phyloP scores from a whole-genome alignment of 768 basidiomycete species.

The Lyophyllum shimeji region DNA sequence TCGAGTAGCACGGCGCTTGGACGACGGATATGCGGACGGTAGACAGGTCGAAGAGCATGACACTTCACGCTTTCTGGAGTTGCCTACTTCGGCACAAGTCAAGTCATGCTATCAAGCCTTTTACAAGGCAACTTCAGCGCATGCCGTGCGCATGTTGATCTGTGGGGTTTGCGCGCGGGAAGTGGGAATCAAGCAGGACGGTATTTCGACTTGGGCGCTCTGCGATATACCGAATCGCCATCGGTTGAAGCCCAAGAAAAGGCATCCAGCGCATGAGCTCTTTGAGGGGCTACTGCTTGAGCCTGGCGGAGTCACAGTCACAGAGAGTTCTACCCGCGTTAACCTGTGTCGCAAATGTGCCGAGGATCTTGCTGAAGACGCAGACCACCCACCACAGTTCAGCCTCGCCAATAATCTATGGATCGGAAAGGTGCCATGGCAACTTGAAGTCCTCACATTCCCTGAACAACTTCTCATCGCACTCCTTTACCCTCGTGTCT shows the following conservation, averaged over 20 bases:
- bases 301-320: neutral
- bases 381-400: constrained; percentile 1
- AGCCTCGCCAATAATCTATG: constrained; percentile 34
- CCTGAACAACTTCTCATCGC: constrained; percentile 37
- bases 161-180: constrained; percentile 15
- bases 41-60: no score
- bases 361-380: neutral
- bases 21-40: no score
- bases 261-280: constrained; percentile 9
- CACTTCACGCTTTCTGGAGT: no score
- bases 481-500: constrained; percentile 28
- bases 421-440: constrained; percentile 32
- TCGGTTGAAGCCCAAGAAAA: neutral
- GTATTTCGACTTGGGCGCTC: neutral
- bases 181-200: neutral
- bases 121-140: constrained; percentile 7
- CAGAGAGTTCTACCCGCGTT: neutral
- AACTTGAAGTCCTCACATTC: constrained; percentile 29
- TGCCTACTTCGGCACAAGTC: no score
- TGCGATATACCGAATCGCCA: neutral
- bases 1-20: no score
- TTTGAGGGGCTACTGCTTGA: constrained; percentile 6
- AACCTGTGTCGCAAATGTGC: neutral
- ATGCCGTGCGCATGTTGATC: neutral
- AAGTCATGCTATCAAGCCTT: neutral